phyloP scores from a whole-genome alignment of 1,139 yeast genomes.

The Groenewaldozyma sp. region DNA sequence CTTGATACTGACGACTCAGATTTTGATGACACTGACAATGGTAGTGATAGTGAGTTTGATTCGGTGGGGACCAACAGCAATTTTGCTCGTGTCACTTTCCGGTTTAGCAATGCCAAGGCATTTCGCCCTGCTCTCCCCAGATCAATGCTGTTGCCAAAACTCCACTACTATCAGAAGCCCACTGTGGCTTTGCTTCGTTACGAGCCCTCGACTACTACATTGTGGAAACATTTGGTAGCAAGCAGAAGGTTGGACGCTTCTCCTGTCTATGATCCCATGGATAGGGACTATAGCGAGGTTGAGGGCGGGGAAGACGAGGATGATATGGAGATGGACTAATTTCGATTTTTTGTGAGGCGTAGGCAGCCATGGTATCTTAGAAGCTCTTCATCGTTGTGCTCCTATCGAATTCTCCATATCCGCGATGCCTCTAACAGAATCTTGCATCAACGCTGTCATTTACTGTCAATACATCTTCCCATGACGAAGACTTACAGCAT shows the following conservation, averaged over 20 bases:
- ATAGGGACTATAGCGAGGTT: not conserved
- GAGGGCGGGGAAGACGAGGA: conserved; percentile 2
- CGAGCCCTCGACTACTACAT: conserved; percentile 2
- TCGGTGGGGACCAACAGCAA: conserved; percentile 1
- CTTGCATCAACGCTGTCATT: no score
- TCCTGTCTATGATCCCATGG: not conserved
- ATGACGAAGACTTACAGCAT: no score
- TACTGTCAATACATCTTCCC: no score
- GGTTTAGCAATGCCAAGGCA: no score
- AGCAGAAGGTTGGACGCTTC: not conserved
- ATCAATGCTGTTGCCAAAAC: conserved; percentile 8
- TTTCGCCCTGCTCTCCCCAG: no score
- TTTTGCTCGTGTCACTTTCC: conserved; percentile 14
- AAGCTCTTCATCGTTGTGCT: no score
- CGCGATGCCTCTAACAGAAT: no score
- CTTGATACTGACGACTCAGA: not conserved
- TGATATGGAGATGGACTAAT: conserved; percentile 7
- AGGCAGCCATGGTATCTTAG: not conserved
- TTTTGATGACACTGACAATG: not conserved
- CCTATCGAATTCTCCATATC: no score
- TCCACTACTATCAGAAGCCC: conserved; percentile 16
- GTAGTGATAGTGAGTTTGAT: not conserved
- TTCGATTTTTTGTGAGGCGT: no score
- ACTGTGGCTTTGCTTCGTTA: conserved; percentile 12
- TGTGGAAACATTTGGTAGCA: conserved; percentile 6